Base-by-base conservation (phyloP, 768 basidiomycete species). In the Nevesoporus exiguus region DNA sequence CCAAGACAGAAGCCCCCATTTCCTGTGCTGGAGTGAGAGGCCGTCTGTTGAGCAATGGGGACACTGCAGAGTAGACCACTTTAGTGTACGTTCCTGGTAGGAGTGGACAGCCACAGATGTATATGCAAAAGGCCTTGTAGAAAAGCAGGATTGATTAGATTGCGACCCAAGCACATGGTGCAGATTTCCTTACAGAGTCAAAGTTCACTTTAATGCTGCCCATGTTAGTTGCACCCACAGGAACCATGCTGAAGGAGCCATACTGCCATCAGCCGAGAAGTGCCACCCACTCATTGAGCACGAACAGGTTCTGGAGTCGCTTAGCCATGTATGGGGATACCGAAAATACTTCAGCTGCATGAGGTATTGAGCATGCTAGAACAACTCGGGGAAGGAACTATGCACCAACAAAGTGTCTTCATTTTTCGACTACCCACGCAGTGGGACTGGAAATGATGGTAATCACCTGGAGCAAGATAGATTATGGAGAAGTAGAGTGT, bases 1-100 rank as follows among this genome's bases (percentile, higher is more conserved):
- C 95, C 95, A 4, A 98, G 77, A 63, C 86, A 88, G 74, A 99
- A 99, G 1, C 95, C 97, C 97, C 97, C 90, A 98, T 93, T 75
- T 99, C 95, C 69, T 97, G 90, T 1, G 91, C 95, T 1, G 89
- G 79, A 0, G 76, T 77, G 42, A 98, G 77, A 2, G 96, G 95
- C 65, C 97, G 93, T 0, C 97, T 97, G 17, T 84, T 80, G 33
- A 98, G 78, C 25, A 98, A 71, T 0, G 85, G 74, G 1, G 90
- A 93, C 0, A 95, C 96, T 7, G 80, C 81, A 3, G 85, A 82
- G 71, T 99, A 99, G 14, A 91, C 86, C 0, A 95, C 97, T 73
- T 98, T 97, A 6, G 84, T 82, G 73, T 91, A 97, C 1, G 93
- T 90, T 27, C 94, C 95, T 0, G 87, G 77, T 36, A 89, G 92